Percentiles rank a stretch among this genome's conserved stretches.
Conservation (phyloP, 140 eudicot species). For the Artemisia princeps region DNA sequence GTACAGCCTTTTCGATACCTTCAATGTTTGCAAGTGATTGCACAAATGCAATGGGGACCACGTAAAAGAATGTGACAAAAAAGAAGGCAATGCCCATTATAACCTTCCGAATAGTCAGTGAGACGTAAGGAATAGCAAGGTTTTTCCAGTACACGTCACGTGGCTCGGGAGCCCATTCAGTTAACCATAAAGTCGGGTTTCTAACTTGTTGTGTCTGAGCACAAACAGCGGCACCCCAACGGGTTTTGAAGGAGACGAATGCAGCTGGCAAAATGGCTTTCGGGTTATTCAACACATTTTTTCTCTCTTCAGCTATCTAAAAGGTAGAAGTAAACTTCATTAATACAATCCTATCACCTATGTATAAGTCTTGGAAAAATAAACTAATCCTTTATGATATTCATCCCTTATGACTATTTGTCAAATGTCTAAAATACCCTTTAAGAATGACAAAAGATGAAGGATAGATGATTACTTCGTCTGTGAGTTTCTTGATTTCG, state of each 20-base stretch:
- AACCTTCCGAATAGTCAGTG: constrained; percentile 59
- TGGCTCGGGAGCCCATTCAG: constrained; percentile 97
- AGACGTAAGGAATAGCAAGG: constrained; percentile 79
- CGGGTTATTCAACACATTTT: constrained; percentile 46
- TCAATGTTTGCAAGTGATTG: constrained; percentile 76
- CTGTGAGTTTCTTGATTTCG: constrained; percentile 60
- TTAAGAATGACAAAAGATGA: neutral
- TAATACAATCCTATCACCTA: neutral
- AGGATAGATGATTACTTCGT: constrained; percentile 42
- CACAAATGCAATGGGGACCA: constrained; percentile 67
- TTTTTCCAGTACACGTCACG: constrained; percentile 87
- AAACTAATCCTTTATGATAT: neutral
- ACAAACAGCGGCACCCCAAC: constrained; percentile 97
- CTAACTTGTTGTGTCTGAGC: constrained; percentile 90
- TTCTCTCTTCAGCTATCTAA: constrained; percentile 73
- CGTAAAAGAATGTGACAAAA: constrained; percentile 75
- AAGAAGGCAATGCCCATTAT: constrained; percentile 65
- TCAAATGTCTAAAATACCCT: neutral
- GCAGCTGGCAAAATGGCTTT: constrained; percentile 81
- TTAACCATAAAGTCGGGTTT: constrained; percentile 84
- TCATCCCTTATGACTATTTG: neutral
- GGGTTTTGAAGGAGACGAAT: constrained; percentile 83
- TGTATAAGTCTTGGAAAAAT: neutral
- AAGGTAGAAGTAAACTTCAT: constrained; percentile 4
- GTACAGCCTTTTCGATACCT: constrained; percentile 52